These are phyloP conservation scores for Salvia sclarea DNA, from an alignment of 305 asterid species.

Conservation along the genomic window DNA sequence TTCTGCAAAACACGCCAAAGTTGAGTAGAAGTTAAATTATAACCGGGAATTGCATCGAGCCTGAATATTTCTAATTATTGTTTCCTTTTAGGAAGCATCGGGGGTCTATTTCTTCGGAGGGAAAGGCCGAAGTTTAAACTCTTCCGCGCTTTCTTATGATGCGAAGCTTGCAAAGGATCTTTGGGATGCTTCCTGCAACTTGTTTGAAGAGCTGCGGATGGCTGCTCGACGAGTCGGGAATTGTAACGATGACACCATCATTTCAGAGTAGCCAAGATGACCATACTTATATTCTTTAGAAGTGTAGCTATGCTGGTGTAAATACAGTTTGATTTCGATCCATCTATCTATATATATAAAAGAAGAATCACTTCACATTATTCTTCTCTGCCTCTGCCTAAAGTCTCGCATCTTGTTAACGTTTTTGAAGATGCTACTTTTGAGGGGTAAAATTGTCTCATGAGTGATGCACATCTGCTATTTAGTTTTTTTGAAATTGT, in stretches of 20 bases:
- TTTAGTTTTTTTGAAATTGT: too few species aligned
- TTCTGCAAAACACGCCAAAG: not conserved
- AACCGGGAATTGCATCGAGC: not conserved
- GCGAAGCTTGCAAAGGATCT: constrained; percentile 59
- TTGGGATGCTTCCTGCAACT: constrained; percentile 63
- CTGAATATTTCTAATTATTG: not conserved
- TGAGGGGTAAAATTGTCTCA: too few species aligned
- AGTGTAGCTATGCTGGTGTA: too few species aligned
- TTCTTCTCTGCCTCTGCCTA: too few species aligned
- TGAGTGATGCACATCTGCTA: too few species aligned
- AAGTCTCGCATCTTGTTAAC: too few species aligned
- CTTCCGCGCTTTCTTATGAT: constrained; percentile 64
- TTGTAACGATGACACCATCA: not conserved
- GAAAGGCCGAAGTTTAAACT: constrained; percentile 54
- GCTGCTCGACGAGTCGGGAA: not conserved
- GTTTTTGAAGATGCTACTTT: too few species aligned
- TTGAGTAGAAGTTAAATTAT: not conserved
- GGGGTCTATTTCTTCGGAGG: constrained; percentile 88
- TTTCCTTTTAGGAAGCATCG: constrained; percentile 57
- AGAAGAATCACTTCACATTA: too few species aligned
- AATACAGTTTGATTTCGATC: too few species aligned
- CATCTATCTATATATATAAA: too few species aligned
- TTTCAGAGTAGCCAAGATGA: too few species aligned
- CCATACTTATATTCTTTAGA: too few species aligned
- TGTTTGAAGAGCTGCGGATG: constrained; percentile 52